Base-by-base conservation (phyloP, 73 alveolate genomes). In the Uronychia setigera region DNA sequence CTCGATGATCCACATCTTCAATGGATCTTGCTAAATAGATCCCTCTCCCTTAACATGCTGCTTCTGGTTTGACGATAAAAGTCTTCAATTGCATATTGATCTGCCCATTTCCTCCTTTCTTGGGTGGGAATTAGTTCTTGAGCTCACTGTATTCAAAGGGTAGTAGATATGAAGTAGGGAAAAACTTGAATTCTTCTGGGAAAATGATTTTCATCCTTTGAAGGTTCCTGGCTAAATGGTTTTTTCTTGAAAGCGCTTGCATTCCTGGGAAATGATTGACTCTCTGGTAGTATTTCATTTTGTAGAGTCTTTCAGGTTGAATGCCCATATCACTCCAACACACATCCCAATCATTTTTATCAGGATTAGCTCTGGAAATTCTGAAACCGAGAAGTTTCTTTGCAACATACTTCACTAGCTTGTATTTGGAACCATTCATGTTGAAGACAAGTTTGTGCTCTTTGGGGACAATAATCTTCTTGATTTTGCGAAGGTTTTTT, bases 181-280 rank as follows among this genome's bases (percentile, higher is more conserved):
- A 57, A 76, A 90, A 76, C 26, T 84, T 81, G 84, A 81, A 90
- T 57, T 90, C 95, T 19, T 78, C 87, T 67, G 90, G 90, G 83
- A 57, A 90, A 34, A 90, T 46, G 27, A 59, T 90, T 74, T 84
- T 60, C 84, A 90, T 35, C 77, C 59, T 34, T 74, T 85, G 84
- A 32, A 90, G 76, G 76, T 90, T 90, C 86, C 83, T 90, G 29
- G 90, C 95, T 35, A 90, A 85, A 59, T 81, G 57, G 32, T 90
- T 90, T 80, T 90, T 90, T 30, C 95, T 59, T 25, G 92, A 90
- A 5, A 90, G 84, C 58, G 59, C 78, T 34, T 74, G 83, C 95
- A 90, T 90, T 1, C 90, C 87, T 31, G 95, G 95, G 77, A 90
- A 90, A 34, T 90, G 95, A 60, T 90, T 90, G 82, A 90, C 32